These are phyloP conservation scores for Brettanomyces sp. DNA, from an alignment of 805 yeast genomes.

Conservation along the genomic window DNA sequence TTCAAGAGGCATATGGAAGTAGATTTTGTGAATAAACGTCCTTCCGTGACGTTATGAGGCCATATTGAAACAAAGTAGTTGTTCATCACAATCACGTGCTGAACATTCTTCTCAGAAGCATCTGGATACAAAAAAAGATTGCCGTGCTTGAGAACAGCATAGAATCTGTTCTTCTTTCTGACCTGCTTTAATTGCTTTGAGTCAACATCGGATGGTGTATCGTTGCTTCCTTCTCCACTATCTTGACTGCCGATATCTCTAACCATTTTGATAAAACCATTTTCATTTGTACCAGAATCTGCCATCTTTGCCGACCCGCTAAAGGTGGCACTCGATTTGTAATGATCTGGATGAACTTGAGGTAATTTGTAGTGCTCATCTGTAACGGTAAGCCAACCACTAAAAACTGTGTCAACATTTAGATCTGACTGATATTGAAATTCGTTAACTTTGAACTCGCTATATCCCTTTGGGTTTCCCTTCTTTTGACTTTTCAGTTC, in stretches of 20 bases:
- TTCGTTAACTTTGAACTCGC: constrained; percentile 46
- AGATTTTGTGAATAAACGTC: constrained; percentile 69
- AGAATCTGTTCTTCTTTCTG: constrained; percentile 51
- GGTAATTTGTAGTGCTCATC: constrained; percentile 58
- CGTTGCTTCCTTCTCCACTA: constrained; percentile 2
- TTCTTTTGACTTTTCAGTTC: constrained; percentile 15
- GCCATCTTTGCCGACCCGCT: constrained; percentile 2
- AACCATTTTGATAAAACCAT: constrained; percentile 1
- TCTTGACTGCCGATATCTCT: background rate
- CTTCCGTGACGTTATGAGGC: constrained; percentile 74
- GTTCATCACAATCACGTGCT: constrained; percentile 70
- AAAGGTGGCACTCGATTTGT: constrained; percentile 6
- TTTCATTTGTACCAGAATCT: constrained; percentile 2
- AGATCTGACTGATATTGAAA: constrained; percentile 49
- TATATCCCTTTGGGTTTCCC: constrained; percentile 21
- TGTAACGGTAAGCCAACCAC: constrained; percentile 83
- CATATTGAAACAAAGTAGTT: constrained; percentile 68
- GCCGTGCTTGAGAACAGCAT: constrained; percentile 74
- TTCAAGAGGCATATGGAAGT: constrained; percentile 69
- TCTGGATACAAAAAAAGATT: constrained; percentile 79
- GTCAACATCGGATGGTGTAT: constrained; percentile 23
- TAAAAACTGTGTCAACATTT: constrained; percentile 54
- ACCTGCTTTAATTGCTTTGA: constrained; percentile 28
- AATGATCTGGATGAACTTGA: constrained; percentile 23
- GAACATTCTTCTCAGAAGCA: constrained; percentile 52